Evolutionary conservation across 805 yeast species (phyloP), one percentile per base, ranked within the genome.

Genomic region (Ogataea dorogensis): DNA sequence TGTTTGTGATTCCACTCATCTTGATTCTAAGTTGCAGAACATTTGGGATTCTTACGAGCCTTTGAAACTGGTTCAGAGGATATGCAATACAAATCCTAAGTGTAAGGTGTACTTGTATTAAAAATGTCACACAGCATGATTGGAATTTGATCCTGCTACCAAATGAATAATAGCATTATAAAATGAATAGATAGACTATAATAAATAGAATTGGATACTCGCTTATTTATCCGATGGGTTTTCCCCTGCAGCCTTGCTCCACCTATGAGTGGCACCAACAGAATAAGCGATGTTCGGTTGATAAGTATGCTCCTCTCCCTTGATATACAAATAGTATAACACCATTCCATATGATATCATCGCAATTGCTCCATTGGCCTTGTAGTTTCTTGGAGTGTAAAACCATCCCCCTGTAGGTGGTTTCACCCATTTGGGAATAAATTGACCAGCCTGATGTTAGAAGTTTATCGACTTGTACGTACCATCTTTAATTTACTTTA

Each of bases 21-120:
- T 83, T 47, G 86, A 82, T 50, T 54, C 68, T 13, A 83, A 82
- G 57, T 63, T 69, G 42, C 78, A 77, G 47, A 71, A 69, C 36
- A 63, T 81, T 2, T 79, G 81, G 76, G 87, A 82, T 39, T 57
- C 67, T 22, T 61, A 63, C 12, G 81, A 75, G 37, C 67, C 76
- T 2, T 51, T 63, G 7, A 52, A 55, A 9, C 54, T 67, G 5
- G 51, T 77, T 36, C 70, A 68, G 41, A 54, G 51, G 6, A 61
- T 77, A 36, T 45, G 56, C 11, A 47, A 38, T 12, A 48, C 46
- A 1, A 59, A 58, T 34, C 56, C 62, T 3, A 70, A 74, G 2
- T 62, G 77, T 5, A 71, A 72, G 44, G 54, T 81, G 1, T 78
- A 75, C 54, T 56, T 81, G 29, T 80, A 73, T 50, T 46, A 20